These are phyloP conservation scores for Emiliania huxleyi DNA, from an alignment of 78 protist species.

Conservation along the genomic window DNA sequence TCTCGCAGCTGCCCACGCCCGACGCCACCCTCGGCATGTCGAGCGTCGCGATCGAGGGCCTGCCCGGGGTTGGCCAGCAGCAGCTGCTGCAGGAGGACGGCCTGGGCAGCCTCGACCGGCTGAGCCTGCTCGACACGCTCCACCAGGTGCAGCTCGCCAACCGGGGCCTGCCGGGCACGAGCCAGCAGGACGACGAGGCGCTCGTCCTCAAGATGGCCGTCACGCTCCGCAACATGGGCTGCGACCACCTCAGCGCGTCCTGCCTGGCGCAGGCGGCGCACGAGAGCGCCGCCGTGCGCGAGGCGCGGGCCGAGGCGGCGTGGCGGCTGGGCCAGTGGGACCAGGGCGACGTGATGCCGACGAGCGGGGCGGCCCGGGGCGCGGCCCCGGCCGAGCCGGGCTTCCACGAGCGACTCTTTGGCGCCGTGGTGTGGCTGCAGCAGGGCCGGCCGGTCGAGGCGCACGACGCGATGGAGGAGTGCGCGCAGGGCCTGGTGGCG, in stretches of 20 bases:
- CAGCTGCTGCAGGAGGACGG: too few species aligned
- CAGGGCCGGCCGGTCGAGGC: not conserved
- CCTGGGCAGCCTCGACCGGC: not conserved
- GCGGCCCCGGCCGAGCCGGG: not conserved
- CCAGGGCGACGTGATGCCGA: not conserved
- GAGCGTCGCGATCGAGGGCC: not conserved
- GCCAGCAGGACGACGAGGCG: not conserved
- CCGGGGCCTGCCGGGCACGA: not conserved
- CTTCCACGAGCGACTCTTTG: not conserved
- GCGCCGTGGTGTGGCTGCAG: not conserved
- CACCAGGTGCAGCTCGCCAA: not conserved
- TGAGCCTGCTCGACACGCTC: not conserved
- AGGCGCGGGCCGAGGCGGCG: not conserved
- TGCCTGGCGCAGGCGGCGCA: not conserved
- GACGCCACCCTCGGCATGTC: not conserved
- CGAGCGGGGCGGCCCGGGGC: too few species aligned
- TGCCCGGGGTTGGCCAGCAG: not conserved
- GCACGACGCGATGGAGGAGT: not conserved
- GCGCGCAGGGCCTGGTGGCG: not conserved
- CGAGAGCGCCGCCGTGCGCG: not conserved
- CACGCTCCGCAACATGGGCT: not conserved
- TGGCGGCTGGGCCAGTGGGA: slow-evolving; percentile 4
- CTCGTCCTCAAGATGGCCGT: not conserved
- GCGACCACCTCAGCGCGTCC: not conserved
- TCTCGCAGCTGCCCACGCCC: not conserved